phyloP scores from a whole-genome alignment of 2,329 filamentous ascomycete genomes.

The Clonostachys rosea region DNA sequence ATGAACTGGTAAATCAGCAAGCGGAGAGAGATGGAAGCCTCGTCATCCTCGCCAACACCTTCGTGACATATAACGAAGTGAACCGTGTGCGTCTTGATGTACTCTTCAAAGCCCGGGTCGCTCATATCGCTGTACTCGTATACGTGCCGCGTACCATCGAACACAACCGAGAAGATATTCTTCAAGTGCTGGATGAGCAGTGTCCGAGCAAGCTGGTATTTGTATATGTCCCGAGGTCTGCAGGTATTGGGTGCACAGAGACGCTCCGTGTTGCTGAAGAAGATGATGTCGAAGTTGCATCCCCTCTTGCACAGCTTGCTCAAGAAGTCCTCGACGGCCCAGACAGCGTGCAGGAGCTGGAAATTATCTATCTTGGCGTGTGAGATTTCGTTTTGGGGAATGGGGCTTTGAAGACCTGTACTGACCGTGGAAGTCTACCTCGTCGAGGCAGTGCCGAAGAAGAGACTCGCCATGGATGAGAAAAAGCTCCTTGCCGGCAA shows the following conservation, averaged over 20 bases:
- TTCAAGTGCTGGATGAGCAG: slow-evolving; percentile 61
- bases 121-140: slow-evolving; percentile 39
- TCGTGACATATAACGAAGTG: slow-evolving; percentile 70
- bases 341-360: slow-evolving; percentile 67
- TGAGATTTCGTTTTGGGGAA: not conserved
- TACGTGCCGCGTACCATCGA: slow-evolving; percentile 17
- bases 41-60: slow-evolving; percentile 29
- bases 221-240: slow-evolving; percentile 19
- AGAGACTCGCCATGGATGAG: slow-evolving; percentile 70
- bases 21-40: slow-evolving; percentile 1
- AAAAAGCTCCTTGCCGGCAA: slow-evolving; percentile 69
- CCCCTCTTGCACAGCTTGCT: slow-evolving; percentile 53
- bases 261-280: slow-evolving; percentile 54
- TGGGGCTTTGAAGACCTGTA: not conserved
- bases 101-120: slow-evolving; percentile 45
- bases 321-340: slow-evolving; percentile 64
- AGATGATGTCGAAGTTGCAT: slow-evolving; percentile 68
- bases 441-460: slow-evolving; percentile 58
- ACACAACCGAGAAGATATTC: not conserved
- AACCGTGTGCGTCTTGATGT: slow-evolving; percentile 46
- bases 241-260: slow-evolving; percentile 45
- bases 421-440: slow-evolving; percentile 59
- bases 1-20: slow-evolving; percentile 51
- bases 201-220: slow-evolving; percentile 58
- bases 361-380: slow-evolving; percentile 43